These are phyloP conservation scores for Eucalyptus camaldulensis DNA, from an alignment of 345 rosid genomes.

Conservation along the genomic window DNA sequence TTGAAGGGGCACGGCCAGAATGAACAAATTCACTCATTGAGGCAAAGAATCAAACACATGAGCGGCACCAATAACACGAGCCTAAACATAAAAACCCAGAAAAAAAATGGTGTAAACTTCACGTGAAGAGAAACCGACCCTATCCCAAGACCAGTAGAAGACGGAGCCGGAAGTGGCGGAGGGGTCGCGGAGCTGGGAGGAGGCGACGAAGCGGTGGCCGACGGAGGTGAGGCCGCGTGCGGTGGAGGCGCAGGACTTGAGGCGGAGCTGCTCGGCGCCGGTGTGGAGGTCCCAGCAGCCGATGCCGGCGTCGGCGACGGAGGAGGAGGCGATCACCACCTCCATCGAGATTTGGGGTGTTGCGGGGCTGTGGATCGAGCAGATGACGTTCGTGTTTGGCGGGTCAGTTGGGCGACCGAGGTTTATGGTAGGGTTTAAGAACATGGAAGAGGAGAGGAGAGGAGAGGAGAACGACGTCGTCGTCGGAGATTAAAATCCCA, in stretches of 20 bases:
- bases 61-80: background rate
- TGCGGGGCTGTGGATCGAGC: background rate
- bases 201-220: constrained; percentile 50
- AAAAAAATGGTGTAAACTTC: background rate
- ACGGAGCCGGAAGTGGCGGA: constrained; percentile 50
- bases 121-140: constrained; percentile 11
- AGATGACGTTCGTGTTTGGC: background rate
- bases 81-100: background rate
- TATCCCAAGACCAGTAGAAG: constrained; percentile 70
- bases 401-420: background rate
- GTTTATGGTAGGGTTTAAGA: background rate
- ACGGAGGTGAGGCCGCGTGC: constrained; percentile 57
- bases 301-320: constrained; percentile 43
- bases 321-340: constrained; percentile 55
- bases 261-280: constrained; percentile 46
- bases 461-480: background rate
- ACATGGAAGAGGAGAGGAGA: background rate
- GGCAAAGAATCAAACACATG: background rate
- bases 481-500: background rate
- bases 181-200: constrained; percentile 59
- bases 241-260: constrained; percentile 62
- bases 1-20: background rate
- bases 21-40: background rate
- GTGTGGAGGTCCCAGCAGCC: constrained; percentile 74
- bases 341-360: background rate